Conservation (phyloP, 441 rosid species). For the Arabidopsis hybrid region DNA sequence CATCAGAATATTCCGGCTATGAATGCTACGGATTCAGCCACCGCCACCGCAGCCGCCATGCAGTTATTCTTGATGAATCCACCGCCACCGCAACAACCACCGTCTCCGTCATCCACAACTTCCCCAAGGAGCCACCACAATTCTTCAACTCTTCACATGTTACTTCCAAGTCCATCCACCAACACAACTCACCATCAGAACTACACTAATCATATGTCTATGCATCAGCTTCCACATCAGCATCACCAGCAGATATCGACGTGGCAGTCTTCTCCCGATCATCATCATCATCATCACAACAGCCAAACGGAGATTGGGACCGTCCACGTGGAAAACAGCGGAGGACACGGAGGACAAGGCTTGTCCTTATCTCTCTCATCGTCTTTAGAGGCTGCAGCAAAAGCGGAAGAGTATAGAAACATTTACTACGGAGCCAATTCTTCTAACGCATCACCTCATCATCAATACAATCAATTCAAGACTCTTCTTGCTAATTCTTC, state of each 20-base stretch:
- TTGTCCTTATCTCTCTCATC: slow-evolving; percentile 86
- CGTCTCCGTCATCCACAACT: slow-evolving; percentile 54
- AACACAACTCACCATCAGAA: slow-evolving; percentile 45
- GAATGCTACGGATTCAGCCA: slow-evolving; percentile 57
- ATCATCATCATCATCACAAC: slow-evolving; percentile 44
- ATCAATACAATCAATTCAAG: slow-evolving; percentile 53
- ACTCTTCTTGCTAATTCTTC: slow-evolving; percentile 35
- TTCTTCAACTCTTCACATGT: slow-evolving; percentile 83
- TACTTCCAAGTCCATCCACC: slow-evolving; percentile 67
- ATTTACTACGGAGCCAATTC: slow-evolving; percentile 39
- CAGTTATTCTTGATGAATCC: slow-evolving; percentile 89
- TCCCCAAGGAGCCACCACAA: slow-evolving; percentile 49
- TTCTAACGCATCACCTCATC: slow-evolving; percentile 46
- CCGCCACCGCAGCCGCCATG: slow-evolving; percentile 74
- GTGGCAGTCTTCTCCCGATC: slow-evolving; percentile 57
- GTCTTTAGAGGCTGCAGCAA: slow-evolving; percentile 77
- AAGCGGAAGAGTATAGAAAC: slow-evolving; percentile 76
- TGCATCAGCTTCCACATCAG: slow-evolving; percentile 44
- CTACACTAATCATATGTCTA: slow-evolving; percentile 40
- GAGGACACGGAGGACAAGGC: slow-evolving; percentile 61
- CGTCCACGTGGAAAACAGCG: slow-evolving; percentile 52
- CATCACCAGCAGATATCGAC: slow-evolving; percentile 61
- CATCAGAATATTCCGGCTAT: slow-evolving; percentile 62
- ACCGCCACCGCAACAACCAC: slow-evolving; percentile 78
- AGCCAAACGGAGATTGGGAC: slow-evolving; percentile 61